Evolutionary conservation across 1,284 basidiomycete genomes (phyloP).

Genomic region (Puccinia polysora): DNA sequence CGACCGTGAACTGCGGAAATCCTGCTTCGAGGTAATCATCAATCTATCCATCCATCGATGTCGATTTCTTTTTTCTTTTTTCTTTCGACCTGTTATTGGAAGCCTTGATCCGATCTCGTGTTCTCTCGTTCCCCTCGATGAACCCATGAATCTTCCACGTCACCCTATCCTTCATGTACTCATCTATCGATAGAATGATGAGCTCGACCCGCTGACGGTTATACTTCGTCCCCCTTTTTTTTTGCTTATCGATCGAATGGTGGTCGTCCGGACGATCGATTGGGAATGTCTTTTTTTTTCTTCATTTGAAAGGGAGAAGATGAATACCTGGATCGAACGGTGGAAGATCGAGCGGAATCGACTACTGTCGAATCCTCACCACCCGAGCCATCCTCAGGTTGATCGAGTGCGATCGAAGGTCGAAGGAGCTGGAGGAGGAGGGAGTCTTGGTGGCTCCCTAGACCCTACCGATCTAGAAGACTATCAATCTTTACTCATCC

Average conservation of each 20-base stretch:
- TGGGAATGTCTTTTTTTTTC: neutral
- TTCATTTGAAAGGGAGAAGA: conserved; percentile 7
- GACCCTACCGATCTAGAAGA: neutral
- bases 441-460: too few relatives aligned
- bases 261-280: too few relatives aligned
- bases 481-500: neutral
- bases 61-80: conserved; percentile 5
- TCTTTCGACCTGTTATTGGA: too few relatives aligned
- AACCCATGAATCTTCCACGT: too few relatives aligned
- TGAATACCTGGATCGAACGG: conserved; percentile 30
- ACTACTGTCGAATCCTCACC: neutral
- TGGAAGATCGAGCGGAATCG: conserved; percentile 24
- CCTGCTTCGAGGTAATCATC: conserved; percentile 16
- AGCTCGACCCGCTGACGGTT: neutral
- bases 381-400: neutral
- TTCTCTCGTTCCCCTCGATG: too few relatives aligned
- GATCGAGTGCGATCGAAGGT: too few relatives aligned
- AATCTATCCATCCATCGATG: neutral
- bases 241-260: neutral
- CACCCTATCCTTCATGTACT: too few relatives aligned
- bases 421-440: too few relatives aligned
- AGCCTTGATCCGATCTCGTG: too few relatives aligned
- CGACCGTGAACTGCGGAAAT: conserved; percentile 36
- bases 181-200: too few relatives aligned
- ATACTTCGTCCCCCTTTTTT: neutral